Evolutionary conservation across 441 rosid species (phyloP).

Genomic region (Adansonia rubrostipa): DNA sequence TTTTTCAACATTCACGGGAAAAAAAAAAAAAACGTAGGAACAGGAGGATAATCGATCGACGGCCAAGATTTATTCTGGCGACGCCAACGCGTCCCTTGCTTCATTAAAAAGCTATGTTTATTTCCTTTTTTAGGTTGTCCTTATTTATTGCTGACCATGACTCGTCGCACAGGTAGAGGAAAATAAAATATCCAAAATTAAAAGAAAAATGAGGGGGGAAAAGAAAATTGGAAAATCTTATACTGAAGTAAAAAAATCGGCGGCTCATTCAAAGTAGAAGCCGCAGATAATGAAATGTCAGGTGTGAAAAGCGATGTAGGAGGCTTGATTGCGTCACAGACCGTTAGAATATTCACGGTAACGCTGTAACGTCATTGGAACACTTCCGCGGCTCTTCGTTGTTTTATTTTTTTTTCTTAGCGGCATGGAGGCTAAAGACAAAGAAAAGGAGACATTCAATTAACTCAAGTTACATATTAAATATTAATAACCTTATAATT

Average conservation of each 20-base stretch:
- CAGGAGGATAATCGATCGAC: not conserved
- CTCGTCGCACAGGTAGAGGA: no score
- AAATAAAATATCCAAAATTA: no score
- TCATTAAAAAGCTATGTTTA: no score
- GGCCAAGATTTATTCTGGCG: constrained; percentile 6
- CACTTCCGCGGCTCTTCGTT: not conserved
- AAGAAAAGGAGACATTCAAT: not conserved
- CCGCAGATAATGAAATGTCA: not conserved
- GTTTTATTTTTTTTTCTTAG: no score
- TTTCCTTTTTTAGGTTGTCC: no score
- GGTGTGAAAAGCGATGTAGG: not conserved
- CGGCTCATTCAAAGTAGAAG: not conserved
- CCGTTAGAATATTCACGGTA: not conserved
- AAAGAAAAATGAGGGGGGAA: no score
- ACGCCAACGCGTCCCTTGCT: no score
- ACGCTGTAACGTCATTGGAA: not conserved
- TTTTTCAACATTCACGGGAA: no score
- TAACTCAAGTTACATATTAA: not conserved
- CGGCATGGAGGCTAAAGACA: not conserved
- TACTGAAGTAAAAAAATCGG: no score
- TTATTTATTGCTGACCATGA: no score
- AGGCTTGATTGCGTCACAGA: not conserved
- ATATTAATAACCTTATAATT: not conserved
- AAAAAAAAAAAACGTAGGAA: not conserved
- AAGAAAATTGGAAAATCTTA: no score